A percentile compares a stretch with the other conserved stretches of the same genome.
These are phyloP conservation scores for Rhodofomes roseus DNA, from an alignment of 1,284 basidiomycete species.

Conservation along the genomic window DNA sequence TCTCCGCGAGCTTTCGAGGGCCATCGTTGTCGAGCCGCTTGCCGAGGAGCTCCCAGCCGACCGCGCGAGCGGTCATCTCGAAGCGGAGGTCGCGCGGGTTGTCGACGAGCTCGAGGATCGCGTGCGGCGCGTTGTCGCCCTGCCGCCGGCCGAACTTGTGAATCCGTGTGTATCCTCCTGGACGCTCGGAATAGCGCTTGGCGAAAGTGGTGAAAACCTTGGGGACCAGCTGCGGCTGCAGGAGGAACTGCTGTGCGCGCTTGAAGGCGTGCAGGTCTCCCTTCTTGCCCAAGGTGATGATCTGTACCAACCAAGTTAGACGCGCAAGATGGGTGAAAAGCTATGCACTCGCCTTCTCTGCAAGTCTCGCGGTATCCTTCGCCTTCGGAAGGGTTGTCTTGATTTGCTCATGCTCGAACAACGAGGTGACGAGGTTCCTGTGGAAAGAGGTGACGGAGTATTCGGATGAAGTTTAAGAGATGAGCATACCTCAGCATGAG, in stretches of 20 bases:
- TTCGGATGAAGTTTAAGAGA: neutral
- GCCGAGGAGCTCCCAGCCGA: constrained; percentile 75
- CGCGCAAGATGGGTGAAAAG: neutral
- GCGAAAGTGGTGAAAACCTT: constrained; percentile 85
- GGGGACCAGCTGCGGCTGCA: constrained; percentile 66
- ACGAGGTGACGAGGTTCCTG: constrained; percentile 93
- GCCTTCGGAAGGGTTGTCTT: constrained; percentile 97
- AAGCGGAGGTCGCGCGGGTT: constrained; percentile 86
- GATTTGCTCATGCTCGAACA: constrained; percentile 95
- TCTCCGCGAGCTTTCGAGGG: constrained; percentile 44
- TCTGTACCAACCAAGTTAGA: constrained; percentile 43
- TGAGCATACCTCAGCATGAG: constrained; percentile 77
- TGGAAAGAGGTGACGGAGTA: neutral
- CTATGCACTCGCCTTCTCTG: constrained; percentile 74
- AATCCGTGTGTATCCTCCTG: constrained; percentile 95
- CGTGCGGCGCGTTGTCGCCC: constrained; percentile 93
- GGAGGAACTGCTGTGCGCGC: constrained; percentile 72
- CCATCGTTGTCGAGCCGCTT: constrained; percentile 44
- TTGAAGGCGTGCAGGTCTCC: constrained; percentile 62
- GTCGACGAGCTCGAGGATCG: constrained; percentile 93
- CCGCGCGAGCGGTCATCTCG: constrained; percentile 80
- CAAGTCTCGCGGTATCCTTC: constrained; percentile 85
- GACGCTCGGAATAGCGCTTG: constrained; percentile 76
- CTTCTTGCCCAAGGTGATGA: constrained; percentile 88
- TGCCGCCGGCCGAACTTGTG: constrained; percentile 85